phyloP scores from a whole-genome alignment of 2,329 filamentous ascomycete genomes.

The Diaporthe sp. region DNA sequence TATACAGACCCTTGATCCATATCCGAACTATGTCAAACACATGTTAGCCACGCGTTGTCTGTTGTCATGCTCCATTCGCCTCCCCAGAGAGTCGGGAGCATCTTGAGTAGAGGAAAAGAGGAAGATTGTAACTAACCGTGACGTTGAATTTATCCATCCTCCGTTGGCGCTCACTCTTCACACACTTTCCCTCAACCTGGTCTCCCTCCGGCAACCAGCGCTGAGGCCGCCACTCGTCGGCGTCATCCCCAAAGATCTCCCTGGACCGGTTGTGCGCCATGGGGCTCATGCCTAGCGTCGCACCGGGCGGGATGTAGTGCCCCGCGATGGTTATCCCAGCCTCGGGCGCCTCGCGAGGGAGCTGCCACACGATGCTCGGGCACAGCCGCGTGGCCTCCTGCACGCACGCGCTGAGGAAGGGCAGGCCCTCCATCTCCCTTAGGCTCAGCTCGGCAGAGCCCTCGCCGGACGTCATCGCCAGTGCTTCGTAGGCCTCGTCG shows the following conservation, averaged over 20 bases:
- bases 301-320: neutral
- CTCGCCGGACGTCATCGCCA: neutral
- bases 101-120: neutral
- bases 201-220: neutral
- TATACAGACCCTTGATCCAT: neutral
- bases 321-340: neutral
- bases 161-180: neutral
- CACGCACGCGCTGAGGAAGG: constrained; percentile 3
- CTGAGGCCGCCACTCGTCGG: constrained; percentile 10
- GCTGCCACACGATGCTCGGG: constrained; percentile 17
- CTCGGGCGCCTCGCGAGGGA: neutral
- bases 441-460: too few species aligned
- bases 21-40: neutral
- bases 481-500: neutral
- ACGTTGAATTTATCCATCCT: neutral
- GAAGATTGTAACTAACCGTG: neutral
- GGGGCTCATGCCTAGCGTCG: neutral
- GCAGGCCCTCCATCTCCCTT: neutral
- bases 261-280: constrained; percentile 5
- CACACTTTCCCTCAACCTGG: neutral
- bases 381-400: constrained; percentile 1
- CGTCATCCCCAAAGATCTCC: constrained; percentile 18
- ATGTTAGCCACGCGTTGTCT: neutral
- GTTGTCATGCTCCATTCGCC: rapidly evolving
- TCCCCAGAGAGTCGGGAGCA: neutral